Base-by-base conservation (phyloP, 768 basidiomycete genomes). In the Rhizopogon vulgaris region DNA sequence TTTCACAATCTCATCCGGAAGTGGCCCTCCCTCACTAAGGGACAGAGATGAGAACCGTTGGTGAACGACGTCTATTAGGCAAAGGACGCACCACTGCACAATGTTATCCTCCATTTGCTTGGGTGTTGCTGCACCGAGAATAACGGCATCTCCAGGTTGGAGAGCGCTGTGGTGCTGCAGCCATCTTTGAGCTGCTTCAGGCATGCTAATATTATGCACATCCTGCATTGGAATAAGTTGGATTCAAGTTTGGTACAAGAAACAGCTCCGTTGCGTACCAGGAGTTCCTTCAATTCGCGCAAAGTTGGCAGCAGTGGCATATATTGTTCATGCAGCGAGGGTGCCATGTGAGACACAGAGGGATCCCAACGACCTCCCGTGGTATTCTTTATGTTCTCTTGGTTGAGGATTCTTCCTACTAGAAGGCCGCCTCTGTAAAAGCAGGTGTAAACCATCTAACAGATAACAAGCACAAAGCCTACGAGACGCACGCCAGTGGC, bases 41-140 rank as follows among this genome's bases (percentile, higher is more conserved):
- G 52, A 11, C n/a, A 47, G 39, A 41, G 25, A 49, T 37, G 24
- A 25, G 10, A 27, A 37, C 27, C 12, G 18, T 34, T 2, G 9
- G 9, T 4, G 18, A 6, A 12, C 11, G 17, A 2, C 12, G n/a
- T 25, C 17, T 12, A 4, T 6, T 9, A 8, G 3, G 36, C 27
- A 12, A 52, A 28, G 55, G 49, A 61, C 57, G 51, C 52, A 57
- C 57, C 52, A 53, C 2, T 54, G 28, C 10, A 8, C 30, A 3
- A 58, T 48, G 45, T 57, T 57, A 37, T 54, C 58, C 61, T 72
- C 71, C 28, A 77, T 56, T 38, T 76, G 73, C 47, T 60, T 57
- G 46, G 63, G 55, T 4, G 61, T 64, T 43, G 64, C 58, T 9
- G 72, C 72, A 12, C 73, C 72, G 50, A 77, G 63, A 51, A 76